A percentile compares a stretch with the other conserved stretches of the same genome.
These are phyloP conservation scores for Pochonia chlamydosporia DNA, from an alignment of 2,329 filamentous ascomycete species.

Conservation along the genomic window DNA sequence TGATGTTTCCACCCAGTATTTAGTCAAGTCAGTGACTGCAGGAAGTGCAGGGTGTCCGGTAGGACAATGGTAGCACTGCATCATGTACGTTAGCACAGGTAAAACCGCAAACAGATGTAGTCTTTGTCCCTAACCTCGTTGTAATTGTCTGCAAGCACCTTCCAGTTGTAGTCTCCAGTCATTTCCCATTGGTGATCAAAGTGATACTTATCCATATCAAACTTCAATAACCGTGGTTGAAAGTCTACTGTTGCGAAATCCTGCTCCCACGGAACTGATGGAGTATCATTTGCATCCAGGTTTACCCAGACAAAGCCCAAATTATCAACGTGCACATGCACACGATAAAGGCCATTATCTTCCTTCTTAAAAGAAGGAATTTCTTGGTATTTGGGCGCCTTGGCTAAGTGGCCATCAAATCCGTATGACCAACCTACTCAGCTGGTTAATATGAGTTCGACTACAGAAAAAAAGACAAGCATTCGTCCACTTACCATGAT, in stretches of 20 bases:
- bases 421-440: conserved; percentile 35
- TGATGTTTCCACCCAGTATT: conserved; percentile 32
- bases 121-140: conserved; percentile 25
- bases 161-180: conserved; percentile 33
- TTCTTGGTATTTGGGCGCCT: conserved; percentile 34
- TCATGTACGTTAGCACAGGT: not conserved
- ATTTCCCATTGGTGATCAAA: conserved; percentile 27
- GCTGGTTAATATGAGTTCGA: not conserved
- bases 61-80: conserved; percentile 38
- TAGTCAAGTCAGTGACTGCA: conserved; percentile 36
- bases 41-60: conserved; percentile 41
- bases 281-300: conserved; percentile 30
- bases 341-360: conserved; percentile 36
- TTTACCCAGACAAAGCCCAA: conserved; percentile 45
- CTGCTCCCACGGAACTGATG: conserved; percentile 35
- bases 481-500: conserved; percentile 7
- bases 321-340: conserved; percentile 37
- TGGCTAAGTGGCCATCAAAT: conserved; percentile 33
- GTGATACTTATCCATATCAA: conserved; percentile 18
- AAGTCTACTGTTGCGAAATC: conserved; percentile 26
- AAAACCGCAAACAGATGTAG: not conserved
- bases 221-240: conserved; percentile 16
- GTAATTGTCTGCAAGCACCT: conserved; percentile 39
- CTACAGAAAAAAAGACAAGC: not conserved
- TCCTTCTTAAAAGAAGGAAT: conserved; percentile 30